These are phyloP conservation scores for Ascochyta rabiei DNA, from an alignment of 2,329 filamentous ascomycete genomes.

Conservation along the genomic window DNA sequence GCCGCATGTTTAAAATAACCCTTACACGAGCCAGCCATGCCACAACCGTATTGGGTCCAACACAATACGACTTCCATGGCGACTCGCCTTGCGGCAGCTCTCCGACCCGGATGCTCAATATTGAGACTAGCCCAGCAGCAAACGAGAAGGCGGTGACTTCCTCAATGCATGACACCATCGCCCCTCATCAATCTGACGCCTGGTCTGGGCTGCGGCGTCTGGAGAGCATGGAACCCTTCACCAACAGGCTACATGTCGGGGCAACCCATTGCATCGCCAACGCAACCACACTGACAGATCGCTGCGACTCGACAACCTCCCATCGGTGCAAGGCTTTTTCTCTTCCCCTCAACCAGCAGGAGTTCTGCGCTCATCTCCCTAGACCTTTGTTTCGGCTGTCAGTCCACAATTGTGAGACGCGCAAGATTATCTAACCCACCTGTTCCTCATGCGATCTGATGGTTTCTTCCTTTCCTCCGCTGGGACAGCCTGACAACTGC, in stretches of 20 bases:
- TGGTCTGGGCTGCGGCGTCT: slow-evolving; percentile 7
- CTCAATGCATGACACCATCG: slow-evolving; percentile 9
- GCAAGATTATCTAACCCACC: slow-evolving; percentile 10
- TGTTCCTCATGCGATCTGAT: slow-evolving; percentile 9
- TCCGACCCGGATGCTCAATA: slow-evolving; percentile 8
- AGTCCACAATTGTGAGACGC: slow-evolving; percentile 17
- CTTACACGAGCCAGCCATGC: slow-evolving; percentile 11
- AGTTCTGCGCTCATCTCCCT: not conserved
- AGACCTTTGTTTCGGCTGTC: slow-evolving; percentile 5
- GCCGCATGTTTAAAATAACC: slow-evolving; percentile 19
- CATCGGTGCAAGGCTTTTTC: not conserved
- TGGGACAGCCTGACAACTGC: not conserved
- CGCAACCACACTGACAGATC: not conserved
- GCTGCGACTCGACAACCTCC: not conserved
- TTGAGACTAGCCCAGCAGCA: slow-evolving; percentile 6
- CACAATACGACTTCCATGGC: slow-evolving; percentile 8
- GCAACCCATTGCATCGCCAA: not conserved
- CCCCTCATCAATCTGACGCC: slow-evolving; percentile 15
- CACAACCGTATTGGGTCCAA: slow-evolving; percentile 14
- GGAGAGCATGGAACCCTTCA: slow-evolving; percentile 6
- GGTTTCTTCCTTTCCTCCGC: not conserved
- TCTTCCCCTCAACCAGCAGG: not conserved
- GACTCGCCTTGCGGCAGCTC: slow-evolving; percentile 16
- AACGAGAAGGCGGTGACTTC: slow-evolving; percentile 13
- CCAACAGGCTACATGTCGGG: not conserved